phyloP scores from a whole-genome alignment of 345 rosid species.

The Populus tremula region DNA sequence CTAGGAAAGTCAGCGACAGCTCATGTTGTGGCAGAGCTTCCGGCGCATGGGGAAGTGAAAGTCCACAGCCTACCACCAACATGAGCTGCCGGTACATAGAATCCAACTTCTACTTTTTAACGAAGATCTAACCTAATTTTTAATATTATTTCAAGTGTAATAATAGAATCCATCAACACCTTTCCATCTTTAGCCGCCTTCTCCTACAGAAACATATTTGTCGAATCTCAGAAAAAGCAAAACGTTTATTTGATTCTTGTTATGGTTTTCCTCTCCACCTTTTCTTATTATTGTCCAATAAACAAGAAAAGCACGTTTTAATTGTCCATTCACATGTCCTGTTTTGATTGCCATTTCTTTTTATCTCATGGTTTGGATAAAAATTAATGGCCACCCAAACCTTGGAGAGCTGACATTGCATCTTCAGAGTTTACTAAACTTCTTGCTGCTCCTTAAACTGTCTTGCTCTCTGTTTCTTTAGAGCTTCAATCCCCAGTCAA shows the following conservation, averaged over 20 bases:
- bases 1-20: conserved; percentile 1
- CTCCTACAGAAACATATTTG: too few species aligned
- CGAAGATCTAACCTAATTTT: not conserved
- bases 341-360: not conserved
- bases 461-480: not conserved
- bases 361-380: too few species aligned
- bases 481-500: not conserved
- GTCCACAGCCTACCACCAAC: not conserved
- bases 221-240: not conserved
- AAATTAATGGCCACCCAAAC: too few species aligned
- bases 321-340: not conserved
- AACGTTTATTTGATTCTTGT: not conserved
- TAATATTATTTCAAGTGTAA: not conserved
- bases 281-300: not conserved
- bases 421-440: too few species aligned
- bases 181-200: too few species aligned
- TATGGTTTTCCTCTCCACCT: not conserved
- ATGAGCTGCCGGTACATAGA: not conserved
- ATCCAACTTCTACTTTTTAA: not conserved
- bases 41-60: conserved; percentile 24
- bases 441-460: too few species aligned
- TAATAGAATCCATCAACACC: not conserved
- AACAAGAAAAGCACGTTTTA: not conserved
- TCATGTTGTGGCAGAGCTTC: not conserved
- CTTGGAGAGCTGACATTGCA: too few species aligned